phyloP scores from a whole-genome alignment of 768 basidiomycete genomes.

The Suillus discolor region DNA sequence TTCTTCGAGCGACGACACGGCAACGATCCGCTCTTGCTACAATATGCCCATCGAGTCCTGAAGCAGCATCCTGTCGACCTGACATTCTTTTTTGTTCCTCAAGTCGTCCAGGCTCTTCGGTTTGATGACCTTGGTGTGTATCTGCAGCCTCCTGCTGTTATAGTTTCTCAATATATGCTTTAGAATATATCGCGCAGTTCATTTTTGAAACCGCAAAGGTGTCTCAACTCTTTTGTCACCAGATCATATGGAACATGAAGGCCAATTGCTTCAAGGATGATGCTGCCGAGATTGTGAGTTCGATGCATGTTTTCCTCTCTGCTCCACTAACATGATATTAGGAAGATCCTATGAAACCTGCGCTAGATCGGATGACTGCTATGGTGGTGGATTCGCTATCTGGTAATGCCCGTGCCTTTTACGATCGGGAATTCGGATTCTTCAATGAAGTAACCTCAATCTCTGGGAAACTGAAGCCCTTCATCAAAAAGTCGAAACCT shows the following conservation, averaged over 20 bases:
- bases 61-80: conserved; percentile 93
- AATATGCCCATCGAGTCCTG: conserved; percentile 95
- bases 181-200: conserved; percentile 93
- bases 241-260: conserved; percentile 99
- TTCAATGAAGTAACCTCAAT: conserved; percentile 98
- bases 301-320: background rate
- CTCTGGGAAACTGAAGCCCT: conserved; percentile 96
- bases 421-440: conserved; percentile 93
- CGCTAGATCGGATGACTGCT: conserved; percentile 85
- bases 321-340: conserved; percentile 33
- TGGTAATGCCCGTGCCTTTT: conserved; percentile 86
- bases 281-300: conserved; percentile 73
- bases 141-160: background rate
- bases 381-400: conserved; percentile 84
- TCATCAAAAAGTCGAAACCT: conserved; percentile 90
- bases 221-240: conserved; percentile 97
- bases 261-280: conserved; percentile 97
- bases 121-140: conserved; percentile 81
- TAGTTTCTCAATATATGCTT: background rate
- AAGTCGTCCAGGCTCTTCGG: conserved; percentile 95
- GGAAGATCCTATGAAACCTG: conserved; percentile 96
- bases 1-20: conserved; percentile 86
- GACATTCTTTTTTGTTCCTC: conserved; percentile 99
- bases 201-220: conserved; percentile 97
- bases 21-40: conserved; percentile 82